Conservation (phyloP, 1,284 basidiomycete genomes). For the Ceratobasidium sp. region DNA sequence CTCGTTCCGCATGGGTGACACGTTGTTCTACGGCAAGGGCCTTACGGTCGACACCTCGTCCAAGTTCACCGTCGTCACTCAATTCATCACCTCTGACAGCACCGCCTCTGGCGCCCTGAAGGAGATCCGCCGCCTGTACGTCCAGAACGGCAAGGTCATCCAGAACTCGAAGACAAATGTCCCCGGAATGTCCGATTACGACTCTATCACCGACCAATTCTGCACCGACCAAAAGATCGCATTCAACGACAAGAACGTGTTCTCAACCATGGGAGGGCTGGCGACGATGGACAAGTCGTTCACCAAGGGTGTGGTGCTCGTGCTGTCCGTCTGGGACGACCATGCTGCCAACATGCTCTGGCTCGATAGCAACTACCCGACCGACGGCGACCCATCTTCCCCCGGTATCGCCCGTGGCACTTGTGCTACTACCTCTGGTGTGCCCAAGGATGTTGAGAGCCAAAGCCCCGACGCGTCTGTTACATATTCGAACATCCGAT, state of each 20-base stretch:
- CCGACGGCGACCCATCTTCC: too few species aligned
- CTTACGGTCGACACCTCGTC: conserved; percentile 62
- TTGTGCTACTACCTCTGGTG: too few species aligned
- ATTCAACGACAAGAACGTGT: too few species aligned
- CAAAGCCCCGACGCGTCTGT: too few species aligned
- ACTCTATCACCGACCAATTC: conserved; percentile 9
- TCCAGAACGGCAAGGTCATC: conserved; percentile 55
- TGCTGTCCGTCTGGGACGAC: conserved; percentile 69
- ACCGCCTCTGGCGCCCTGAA: conserved; percentile 62
- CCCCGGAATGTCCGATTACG: conserved; percentile 52
- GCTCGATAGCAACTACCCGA: background rate
- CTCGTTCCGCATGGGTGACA: conserved; percentile 67
- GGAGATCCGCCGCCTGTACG: conserved; percentile 69
- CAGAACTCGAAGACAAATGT: conserved; percentile 63
- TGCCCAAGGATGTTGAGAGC: too few species aligned
- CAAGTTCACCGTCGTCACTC: conserved; percentile 68
- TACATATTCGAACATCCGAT: too few species aligned
- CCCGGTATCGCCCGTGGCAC: too few species aligned
- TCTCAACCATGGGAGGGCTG: too few species aligned
- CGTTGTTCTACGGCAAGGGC: conserved; percentile 56
- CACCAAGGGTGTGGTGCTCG: background rate
- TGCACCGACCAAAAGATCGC: too few species aligned
- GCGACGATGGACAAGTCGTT: too few species aligned
- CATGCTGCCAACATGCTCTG: conserved; percentile 62
- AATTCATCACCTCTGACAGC: conserved; percentile 66